Base-by-base conservation (phyloP, 768 basidiomycete genomes). In the Boletus rubropictus region DNA sequence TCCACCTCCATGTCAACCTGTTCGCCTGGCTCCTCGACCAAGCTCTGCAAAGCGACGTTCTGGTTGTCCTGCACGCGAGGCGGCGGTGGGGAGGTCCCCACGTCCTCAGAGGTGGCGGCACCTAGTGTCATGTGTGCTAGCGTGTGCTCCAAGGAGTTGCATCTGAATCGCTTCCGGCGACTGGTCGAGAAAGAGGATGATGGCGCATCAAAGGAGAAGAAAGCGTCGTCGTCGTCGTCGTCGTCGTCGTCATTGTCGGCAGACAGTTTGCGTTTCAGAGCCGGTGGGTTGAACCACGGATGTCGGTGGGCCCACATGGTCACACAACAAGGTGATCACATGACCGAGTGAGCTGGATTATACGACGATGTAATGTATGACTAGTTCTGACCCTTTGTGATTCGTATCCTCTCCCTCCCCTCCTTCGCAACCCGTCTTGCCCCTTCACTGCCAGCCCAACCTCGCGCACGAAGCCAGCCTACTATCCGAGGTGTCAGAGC, bases 401-500 rank as follows among this genome's bases (percentile, higher is more conserved):
- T 49, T 22, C 53, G 56, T 42, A 68, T 59, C 47, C 60, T 69
- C 39, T 71, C 71, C 44, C 65, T 63, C 57, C 72, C 62, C 39
- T 71, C 70, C 45, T 55, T 49, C 38, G 80, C 81, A 11, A 86
- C 89, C 31, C 84, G 75, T 55, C 70, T 74, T 7, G 84, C 75
- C 5, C 87, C 86, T n/a, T 74, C 78, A 20, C 78, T 71, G 11
- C 87, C 84, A 2, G 80, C 82, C 91, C 91, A 97, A 1, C 93
- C 92, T 51, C 83, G 70, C 29, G 66, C 69, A n/a, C 79, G 73
- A 44, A 97, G 69, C 89, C 89, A 95, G 17, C 76, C 75, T 4
- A 96, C 93, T n/a, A 97, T 65, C 53, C 76, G 76, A 1, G 93
- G 93, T 0, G 93, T 95, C 42, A 89, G 69, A 1, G 82, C 83